These are phyloP conservation scores for Cadophora gregata DNA, from an alignment of 2,329 filamentous ascomycete species.

Conservation along the genomic window DNA sequence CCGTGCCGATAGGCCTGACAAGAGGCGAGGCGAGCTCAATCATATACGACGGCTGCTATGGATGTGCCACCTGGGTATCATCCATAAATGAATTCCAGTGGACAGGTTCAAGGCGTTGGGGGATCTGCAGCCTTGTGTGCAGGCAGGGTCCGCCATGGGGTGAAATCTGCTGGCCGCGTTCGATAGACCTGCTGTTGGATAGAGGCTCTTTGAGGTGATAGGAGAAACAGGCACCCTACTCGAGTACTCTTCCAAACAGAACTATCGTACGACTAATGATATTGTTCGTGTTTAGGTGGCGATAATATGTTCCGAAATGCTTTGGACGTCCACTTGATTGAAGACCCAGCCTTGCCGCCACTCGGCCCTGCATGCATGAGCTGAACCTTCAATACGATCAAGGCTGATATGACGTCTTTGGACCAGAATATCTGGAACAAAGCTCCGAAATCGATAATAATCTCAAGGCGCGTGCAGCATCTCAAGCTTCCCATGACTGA, in stretches of 20 bases:
- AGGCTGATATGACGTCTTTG: constrained; percentile 11
- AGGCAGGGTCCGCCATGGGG: not conserved
- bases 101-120: constrained; percentile 4
- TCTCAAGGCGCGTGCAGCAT: not conserved
- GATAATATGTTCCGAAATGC: not conserved
- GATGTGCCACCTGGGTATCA: constrained; percentile 23
- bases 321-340: not conserved
- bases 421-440: constrained; percentile 6
- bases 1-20: constrained; percentile 21
- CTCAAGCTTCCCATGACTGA: not conserved
- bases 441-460: not conserved
- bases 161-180: not conserved
- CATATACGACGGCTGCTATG: constrained; percentile 23
- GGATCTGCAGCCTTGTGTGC: constrained; percentile 13
- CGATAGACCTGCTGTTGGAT: not conserved
- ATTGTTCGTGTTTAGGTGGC: not conserved
- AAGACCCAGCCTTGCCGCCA: constrained; percentile 9
- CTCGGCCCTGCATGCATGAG: constrained; percentile 11
- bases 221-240: not conserved
- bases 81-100: constrained; percentile 16
- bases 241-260: not conserved
- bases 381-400: constrained; percentile 14
- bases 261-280: constrained; percentile 7
- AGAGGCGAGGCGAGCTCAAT: constrained; percentile 12
- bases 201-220: not conserved